Conservation (phyloP, 108 stramenopile genomes). For the Cyclotella choctawhatcheeana region DNA sequence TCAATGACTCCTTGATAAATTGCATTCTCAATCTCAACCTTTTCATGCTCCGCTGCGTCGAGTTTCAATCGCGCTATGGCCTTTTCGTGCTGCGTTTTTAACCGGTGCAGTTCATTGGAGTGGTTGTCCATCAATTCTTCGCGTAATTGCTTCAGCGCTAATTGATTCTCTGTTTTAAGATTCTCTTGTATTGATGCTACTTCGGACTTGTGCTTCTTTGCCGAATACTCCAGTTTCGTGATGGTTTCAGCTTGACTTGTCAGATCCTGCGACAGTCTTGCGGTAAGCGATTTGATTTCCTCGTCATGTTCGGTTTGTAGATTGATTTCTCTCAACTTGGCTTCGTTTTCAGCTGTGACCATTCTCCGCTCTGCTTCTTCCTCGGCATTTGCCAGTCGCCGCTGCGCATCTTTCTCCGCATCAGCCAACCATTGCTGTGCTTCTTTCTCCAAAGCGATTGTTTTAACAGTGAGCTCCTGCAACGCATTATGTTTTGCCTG, state of each 20-base stretch:
- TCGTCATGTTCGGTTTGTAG: background rate
- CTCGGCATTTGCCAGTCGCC: slow-evolving; percentile 10
- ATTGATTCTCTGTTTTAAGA: background rate
- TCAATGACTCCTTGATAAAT: slow-evolving; percentile 13
- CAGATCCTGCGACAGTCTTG: background rate
- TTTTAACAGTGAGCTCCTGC: slow-evolving; percentile 18
- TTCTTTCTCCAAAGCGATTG: slow-evolving; percentile 20
- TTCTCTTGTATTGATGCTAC: background rate
- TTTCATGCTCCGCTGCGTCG: slow-evolving; percentile 25
- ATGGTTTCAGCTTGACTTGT: slow-evolving; percentile 6
- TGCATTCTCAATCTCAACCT: slow-evolving; percentile 38
- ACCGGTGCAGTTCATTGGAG: slow-evolving; percentile 29
- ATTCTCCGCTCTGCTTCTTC: background rate
- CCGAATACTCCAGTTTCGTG: slow-evolving; percentile 19
- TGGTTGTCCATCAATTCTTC: slow-evolving; percentile 26
- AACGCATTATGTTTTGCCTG: slow-evolving; percentile 4
- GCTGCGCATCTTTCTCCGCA: slow-evolving; percentile 1
- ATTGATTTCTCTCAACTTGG: too few species aligned
- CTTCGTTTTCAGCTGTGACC: slow-evolving; percentile 1
- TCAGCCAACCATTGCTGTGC: slow-evolving; percentile 9
- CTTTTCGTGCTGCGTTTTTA: slow-evolving; percentile 42
- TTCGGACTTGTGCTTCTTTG: slow-evolving; percentile 11
- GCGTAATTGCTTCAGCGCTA: slow-evolving; percentile 1
- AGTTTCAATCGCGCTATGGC: slow-evolving; percentile 14
- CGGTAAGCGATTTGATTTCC: background rate